phyloP scores from a whole-genome alignment of 2,329 filamentous ascomycete species.

The Periconia macrospinosa region DNA sequence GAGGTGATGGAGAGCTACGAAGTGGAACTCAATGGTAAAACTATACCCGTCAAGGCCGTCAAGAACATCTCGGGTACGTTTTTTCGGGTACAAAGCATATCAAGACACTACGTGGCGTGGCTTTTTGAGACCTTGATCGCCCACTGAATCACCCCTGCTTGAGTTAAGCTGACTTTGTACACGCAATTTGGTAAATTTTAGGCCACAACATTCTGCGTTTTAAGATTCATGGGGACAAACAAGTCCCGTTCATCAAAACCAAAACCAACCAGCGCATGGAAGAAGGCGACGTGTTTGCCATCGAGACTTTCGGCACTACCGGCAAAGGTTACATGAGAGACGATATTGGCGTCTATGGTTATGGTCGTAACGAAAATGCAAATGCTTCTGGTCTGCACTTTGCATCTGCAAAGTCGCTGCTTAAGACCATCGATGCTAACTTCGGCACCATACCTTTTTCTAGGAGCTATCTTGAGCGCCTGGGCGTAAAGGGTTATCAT shows the following conservation, averaged over 20 bases:
- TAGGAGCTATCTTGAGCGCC: conserved; percentile 80
- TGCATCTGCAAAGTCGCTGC: conserved; percentile 77
- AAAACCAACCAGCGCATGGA: conserved; percentile 92
- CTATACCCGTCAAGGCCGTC: conserved; percentile 78
- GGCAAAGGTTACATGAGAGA: conserved; percentile 83
- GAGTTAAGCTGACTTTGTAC: no score
- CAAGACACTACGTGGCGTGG: no score
- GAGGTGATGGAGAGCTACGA: conserved; percentile 93
- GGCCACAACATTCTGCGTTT: conserved; percentile 92
- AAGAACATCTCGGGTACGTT: conserved; percentile 85
- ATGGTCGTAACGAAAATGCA: conserved; percentile 71
- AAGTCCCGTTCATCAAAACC: conserved; percentile 87
- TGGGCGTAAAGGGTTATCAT: conserved; percentile 89
- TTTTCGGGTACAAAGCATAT: no score
- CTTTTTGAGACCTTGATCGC: no score
- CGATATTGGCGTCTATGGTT: conserved; percentile 64
- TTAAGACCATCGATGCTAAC: conserved; percentile 91
- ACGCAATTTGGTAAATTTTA: no score
- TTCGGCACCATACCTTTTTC: conserved; percentile 91
- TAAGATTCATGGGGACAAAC: conserved; percentile 89
- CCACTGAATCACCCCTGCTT: no score
- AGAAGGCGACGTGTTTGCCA: conserved; percentile 91
- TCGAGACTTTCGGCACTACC: conserved; percentile 93
- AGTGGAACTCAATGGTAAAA: conserved; percentile 75
- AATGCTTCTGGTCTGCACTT: conserved; percentile 72